Percentiles rank a stretch among this genome's conserved stretches.
Conservation (phyloP, 1,139 yeast species). For the Pichiaceae sp. region DNA sequence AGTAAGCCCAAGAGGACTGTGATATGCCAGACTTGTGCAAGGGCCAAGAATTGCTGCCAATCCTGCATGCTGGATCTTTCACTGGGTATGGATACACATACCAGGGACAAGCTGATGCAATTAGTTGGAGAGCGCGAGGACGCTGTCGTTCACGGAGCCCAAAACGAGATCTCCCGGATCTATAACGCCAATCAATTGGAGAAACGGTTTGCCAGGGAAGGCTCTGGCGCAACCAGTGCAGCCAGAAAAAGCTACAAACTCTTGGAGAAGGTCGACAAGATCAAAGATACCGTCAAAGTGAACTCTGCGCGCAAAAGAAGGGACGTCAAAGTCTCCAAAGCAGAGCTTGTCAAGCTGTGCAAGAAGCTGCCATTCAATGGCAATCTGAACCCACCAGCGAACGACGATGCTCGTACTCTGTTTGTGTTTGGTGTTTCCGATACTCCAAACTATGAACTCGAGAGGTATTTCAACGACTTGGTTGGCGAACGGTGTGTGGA, state of each 20-base stretch:
- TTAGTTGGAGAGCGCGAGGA: slow-evolving; percentile 50
- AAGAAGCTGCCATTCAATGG: slow-evolving; percentile 58
- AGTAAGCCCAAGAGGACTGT: slow-evolving; percentile 39
- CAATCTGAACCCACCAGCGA: slow-evolving; percentile 34
- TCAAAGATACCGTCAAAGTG: slow-evolving; percentile 1
- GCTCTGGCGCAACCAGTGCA: slow-evolving; percentile 12
- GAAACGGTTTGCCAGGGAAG: slow-evolving; percentile 20
- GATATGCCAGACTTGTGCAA: slow-evolving; percentile 73
- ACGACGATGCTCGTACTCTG: slow-evolving; percentile 38
- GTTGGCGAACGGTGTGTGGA: slow-evolving; percentile 17
- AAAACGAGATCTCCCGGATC: slow-evolving; percentile 40
- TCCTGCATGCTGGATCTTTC: slow-evolving; percentile 75
- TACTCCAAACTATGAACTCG: slow-evolving; percentile 54
- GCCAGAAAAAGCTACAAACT: slow-evolving; percentile 10
- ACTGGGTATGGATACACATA: slow-evolving; percentile 67
- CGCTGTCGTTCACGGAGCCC: slow-evolving; percentile 26
- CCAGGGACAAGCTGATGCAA: slow-evolving; percentile 75
- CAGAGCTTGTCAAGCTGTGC: slow-evolving; percentile 41
- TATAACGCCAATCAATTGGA: slow-evolving; percentile 45
- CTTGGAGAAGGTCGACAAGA: slow-evolving; percentile 11
- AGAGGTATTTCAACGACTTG: slow-evolving; percentile 35
- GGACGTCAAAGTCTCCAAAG: slow-evolving; percentile 15
- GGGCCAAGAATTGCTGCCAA: slow-evolving; percentile 78
- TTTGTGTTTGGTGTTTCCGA: slow-evolving; percentile 69
- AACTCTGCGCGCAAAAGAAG: slow-evolving; percentile 1